Percentiles rank a stretch among this genome's conserved stretches.
Evolutionary conservation across 805 yeast species (phyloP).

Genomic region (Lipomyces kockii): DNA sequence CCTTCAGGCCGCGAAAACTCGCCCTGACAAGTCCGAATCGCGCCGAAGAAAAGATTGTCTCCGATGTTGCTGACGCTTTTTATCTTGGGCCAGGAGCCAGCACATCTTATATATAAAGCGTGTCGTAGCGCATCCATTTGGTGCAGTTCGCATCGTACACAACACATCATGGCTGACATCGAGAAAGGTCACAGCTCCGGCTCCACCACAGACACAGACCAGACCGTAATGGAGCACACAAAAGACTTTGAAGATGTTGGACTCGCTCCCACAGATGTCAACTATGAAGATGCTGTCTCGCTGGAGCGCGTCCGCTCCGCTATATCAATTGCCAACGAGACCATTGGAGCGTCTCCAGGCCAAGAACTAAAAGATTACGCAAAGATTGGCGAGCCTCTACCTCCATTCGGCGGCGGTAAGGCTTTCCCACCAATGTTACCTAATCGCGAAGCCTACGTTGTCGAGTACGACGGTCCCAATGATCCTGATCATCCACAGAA

Average conservation of each 20-base stretch:
- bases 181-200: conserved; percentile 15
- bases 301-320: conserved; percentile 28
- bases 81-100: neutral
- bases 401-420: conserved; percentile 70
- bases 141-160: neutral
- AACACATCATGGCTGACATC: conserved; percentile 8
- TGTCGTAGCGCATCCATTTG: neutral
- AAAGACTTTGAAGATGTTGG: conserved; percentile 24
- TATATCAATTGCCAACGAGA: conserved; percentile 27
- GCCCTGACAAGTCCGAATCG: no score
- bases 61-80: no score
- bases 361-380: conserved; percentile 10
- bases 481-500: conserved; percentile 85
- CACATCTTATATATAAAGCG: neutral
- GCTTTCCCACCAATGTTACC: conserved; percentile 67
- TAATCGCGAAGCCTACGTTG: conserved; percentile 60
- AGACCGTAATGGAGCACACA: conserved; percentile 11
- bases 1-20: no score
- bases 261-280: conserved; percentile 14
- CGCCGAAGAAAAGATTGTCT: no score
- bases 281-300: conserved; percentile 16
- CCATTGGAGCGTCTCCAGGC: conserved; percentile 17
- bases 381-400: conserved; percentile 38
- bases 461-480: conserved; percentile 73
- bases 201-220: neutral